Percentiles rank a stretch among this genome's conserved stretches.
Conservation (phyloP, 768 basidiomycete genomes). For the Russula earlei region DNA sequence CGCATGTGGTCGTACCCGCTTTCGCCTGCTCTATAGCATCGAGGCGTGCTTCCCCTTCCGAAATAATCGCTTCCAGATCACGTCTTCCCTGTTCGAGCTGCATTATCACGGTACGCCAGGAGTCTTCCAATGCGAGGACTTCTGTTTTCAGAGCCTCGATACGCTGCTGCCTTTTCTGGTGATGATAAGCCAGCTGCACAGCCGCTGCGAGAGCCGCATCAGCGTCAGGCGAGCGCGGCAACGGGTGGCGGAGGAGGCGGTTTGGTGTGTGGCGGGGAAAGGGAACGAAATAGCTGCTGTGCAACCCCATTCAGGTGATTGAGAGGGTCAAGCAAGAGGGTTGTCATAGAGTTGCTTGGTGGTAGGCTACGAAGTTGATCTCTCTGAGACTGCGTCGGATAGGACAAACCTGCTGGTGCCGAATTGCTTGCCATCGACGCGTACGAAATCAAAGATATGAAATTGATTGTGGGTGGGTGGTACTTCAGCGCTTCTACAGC, state of each 20-base stretch:
- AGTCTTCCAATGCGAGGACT: slow-evolving; percentile 53
- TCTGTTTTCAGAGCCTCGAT: slow-evolving; percentile 68
- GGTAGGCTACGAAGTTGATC: no score
- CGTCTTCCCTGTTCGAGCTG: slow-evolving; percentile 56
- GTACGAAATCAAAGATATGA: no score
- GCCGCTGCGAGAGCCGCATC: slow-evolving; percentile 60
- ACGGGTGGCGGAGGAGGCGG: slow-evolving; percentile 52
- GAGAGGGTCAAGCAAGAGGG: slow-evolving; percentile 52
- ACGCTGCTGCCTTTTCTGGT: slow-evolving; percentile 66
- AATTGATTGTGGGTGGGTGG: no score
- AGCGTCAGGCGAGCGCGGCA: slow-evolving; percentile 47
- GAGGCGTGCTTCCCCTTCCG: slow-evolving; percentile 66
- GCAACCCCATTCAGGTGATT: slow-evolving; percentile 53
- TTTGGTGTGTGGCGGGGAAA: slow-evolving; percentile 57
- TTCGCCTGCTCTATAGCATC: slow-evolving; percentile 63
- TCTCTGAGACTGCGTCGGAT: no score
- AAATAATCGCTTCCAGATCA: slow-evolving; percentile 60
- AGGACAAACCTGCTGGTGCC: no score
- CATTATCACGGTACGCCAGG: slow-evolving; percentile 60
- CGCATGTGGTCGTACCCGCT: slow-evolving; percentile 41
- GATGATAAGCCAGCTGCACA: slow-evolving; percentile 53
- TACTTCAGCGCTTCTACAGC: no score
- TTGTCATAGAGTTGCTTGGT: slow-evolving; percentile 36
- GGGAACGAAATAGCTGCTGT: slow-evolving; percentile 59
- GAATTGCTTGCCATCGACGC: no score